A percentile compares a stretch with the other conserved stretches of the same genome.
Evolutionary conservation across 768 basidiomycete genomes (phyloP).

Genomic region (Solioccasus polychromus): DNA sequence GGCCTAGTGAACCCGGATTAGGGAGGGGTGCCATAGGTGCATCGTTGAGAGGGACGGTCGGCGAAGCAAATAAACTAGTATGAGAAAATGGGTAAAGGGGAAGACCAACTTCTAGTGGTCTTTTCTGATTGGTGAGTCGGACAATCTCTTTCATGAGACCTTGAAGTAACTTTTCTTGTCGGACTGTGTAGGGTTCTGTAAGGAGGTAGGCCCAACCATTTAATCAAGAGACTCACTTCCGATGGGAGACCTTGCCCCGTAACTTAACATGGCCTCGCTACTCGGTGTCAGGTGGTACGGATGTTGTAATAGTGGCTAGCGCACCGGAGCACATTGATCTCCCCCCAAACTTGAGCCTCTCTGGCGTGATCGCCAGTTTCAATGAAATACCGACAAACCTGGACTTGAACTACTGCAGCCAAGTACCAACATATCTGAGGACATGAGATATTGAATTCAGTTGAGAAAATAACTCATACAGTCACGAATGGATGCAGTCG

Average conservation of each 20-base stretch:
- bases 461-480: slow-evolving; percentile 41
- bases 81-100: slow-evolving; percentile 84
- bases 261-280: slow-evolving; percentile 83
- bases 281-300: slow-evolving; percentile 6
- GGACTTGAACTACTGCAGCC: slow-evolving; percentile 82
- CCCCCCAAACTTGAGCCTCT: slow-evolving; percentile 81
- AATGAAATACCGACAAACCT: slow-evolving; percentile 83
- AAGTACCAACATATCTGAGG: slow-evolving; percentile 86
- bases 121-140: slow-evolving; percentile 75
- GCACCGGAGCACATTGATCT: slow-evolving; percentile 80
- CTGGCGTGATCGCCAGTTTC: slow-evolving; percentile 71
- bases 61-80: slow-evolving; percentile 55
- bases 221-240: slow-evolving; percentile 58
- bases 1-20: slow-evolving; percentile 15
- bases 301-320: slow-evolving; percentile 13
- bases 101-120: slow-evolving; percentile 75
- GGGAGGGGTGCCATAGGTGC: slow-evolving; percentile 29
- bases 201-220: not conserved
- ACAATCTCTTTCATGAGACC: slow-evolving; percentile 85
- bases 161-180: slow-evolving; percentile 79
- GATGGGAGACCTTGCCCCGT: slow-evolving; percentile 76
- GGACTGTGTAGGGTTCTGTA: slow-evolving; percentile 45
- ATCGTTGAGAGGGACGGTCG: slow-evolving; percentile 35
- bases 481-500: slow-evolving; percentile 80
- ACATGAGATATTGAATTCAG: slow-evolving; percentile 14